These are phyloP conservation scores for Megacollybia platyphylla DNA, from an alignment of 1,284 basidiomycete species.

Conservation along the genomic window DNA sequence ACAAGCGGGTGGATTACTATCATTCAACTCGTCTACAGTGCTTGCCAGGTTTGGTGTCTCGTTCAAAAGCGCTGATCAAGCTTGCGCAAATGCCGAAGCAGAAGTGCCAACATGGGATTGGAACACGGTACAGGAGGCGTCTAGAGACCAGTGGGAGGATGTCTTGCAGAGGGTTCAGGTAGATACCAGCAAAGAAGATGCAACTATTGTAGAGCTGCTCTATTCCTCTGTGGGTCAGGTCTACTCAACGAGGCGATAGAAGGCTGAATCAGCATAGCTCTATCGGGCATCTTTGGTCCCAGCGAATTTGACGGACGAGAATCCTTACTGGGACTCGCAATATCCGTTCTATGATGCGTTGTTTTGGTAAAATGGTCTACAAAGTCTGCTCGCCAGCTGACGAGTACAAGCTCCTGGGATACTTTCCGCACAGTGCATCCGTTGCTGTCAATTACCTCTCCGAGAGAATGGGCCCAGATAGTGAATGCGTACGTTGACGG, in stretches of 20 bases:
- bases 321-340: conserved; percentile 26
- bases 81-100: conserved; percentile 31
- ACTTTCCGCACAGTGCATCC: conserved; percentile 36
- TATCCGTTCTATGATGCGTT: conserved; percentile 33
- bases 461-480: conserved; percentile 30
- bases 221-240: conserved; percentile 27
- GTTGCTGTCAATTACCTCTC: conserved; percentile 27
- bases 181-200: conserved; percentile 22
- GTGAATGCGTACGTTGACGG: conserved; percentile 36
- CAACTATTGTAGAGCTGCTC: conserved; percentile 27
- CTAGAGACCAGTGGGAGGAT: conserved; percentile 24
- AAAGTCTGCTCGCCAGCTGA: neutral
- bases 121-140: conserved; percentile 23
- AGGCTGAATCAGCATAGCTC: conserved; percentile 16
- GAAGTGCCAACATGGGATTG: conserved; percentile 34
- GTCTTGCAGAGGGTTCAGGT: conserved; percentile 24
- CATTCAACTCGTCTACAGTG: conserved; percentile 21
- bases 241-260: neutral
- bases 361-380: conserved; percentile 22
- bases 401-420: conserved; percentile 32
- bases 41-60: conserved; percentile 40
- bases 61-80: conserved; percentile 25
- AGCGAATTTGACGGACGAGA: conserved; percentile 37
- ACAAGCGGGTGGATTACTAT: conserved; percentile 31
- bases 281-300: conserved; percentile 38